phyloP scores from a whole-genome alignment of 2,329 filamentous ascomycete species.

The Fusarium agapanthi region DNA sequence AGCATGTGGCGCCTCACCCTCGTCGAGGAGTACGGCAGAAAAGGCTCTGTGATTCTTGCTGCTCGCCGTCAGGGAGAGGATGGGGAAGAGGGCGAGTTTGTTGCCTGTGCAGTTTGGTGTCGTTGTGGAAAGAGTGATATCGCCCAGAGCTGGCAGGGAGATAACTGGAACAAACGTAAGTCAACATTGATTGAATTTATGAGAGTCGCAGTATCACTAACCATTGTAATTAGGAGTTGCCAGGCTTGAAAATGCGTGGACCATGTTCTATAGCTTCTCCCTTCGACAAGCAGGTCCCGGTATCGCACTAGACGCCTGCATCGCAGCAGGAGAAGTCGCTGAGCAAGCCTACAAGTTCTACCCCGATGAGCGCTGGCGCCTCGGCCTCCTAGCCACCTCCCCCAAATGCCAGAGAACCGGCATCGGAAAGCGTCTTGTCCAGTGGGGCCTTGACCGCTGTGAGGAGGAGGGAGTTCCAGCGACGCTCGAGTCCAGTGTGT shows the following conservation, averaged over 20 bases:
- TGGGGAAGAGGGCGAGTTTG: not conserved
- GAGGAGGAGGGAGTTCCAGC: conserved; percentile 17
- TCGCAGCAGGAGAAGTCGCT: not conserved
- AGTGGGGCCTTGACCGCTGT: conserved; percentile 23
- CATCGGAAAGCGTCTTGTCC: conserved; percentile 6
- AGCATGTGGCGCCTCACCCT: conserved; percentile 3
- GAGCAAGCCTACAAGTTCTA: not conserved
- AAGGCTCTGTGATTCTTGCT: conserved; percentile 1
- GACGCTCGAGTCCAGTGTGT: conserved; percentile 4
- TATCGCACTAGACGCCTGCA: not conserved
- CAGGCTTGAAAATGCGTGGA: not conserved
- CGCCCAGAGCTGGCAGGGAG: conserved; percentile 25
- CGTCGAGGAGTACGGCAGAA: conserved; percentile 8
- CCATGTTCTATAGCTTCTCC: not conserved
- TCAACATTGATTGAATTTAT: accelerated
- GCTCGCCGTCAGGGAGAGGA: not conserved
- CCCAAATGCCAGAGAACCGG: conserved; percentile 19
- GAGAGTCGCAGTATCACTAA: accelerated
- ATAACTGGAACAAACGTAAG: conserved; percentile 21
- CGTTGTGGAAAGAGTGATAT: conserved; percentile 20
- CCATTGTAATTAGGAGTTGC: not conserved
- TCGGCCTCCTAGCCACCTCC: conserved; percentile 9
- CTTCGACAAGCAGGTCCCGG: not conserved
- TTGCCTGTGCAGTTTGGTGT: conserved; percentile 21
- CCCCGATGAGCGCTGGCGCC: conserved; percentile 16